Evolutionary conservation across 257 asterid genomes (phyloP), one percentile per base, ranked within the genome.

Genomic region (Ilex aquifolium): DNA sequence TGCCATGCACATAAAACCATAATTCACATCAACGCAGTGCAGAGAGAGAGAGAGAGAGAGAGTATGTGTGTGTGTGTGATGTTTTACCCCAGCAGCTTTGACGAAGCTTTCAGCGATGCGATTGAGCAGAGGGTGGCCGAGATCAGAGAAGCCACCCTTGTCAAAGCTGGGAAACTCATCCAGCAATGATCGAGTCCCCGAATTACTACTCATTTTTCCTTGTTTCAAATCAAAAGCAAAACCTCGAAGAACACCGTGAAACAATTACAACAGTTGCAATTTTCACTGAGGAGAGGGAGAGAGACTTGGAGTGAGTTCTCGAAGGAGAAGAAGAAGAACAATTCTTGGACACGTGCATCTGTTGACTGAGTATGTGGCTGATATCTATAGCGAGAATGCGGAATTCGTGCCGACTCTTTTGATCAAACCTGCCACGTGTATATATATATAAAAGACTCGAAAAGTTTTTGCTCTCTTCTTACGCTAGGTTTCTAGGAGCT

Each of bases 71-170:
- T 36, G 42, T 36, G 42, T 36, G 42, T 36, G 8, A 36, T 36
- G 5, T 16, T 12, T 9, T 65, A 85, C 95, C 87, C 93, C 96
- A 15, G 96, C 96, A 17, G 96, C 95, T 68, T 82, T 88, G 68
- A 88, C 84, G 46, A 91, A 91, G 74, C 84, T 86, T 50, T 91
- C 91, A 32, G 95, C 79, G 31, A 91, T 63, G 69, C 98, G 95
- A 56, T 88, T 88, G 40, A 91, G 94, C 27, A 91, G 76, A 50
- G 98, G 98, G 60, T 88, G 96, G 64, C 98, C 98, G 13, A 91
- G 76, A 79, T 91, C 96, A 50, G 85, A 78, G 48, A 77, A 68
- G 0, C 82, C 82, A 44, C 79, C 77, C 65, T 74, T 82, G 42
- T 86, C 86, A 13, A 82, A 86, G 69, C 76, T 75, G 40, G 74